A percentile compares a stretch with the other conserved stretches of the same genome.
phyloP scores from a whole-genome alignment of 1,284 basidiomycete species.

The Trichosporon sp. region DNA sequence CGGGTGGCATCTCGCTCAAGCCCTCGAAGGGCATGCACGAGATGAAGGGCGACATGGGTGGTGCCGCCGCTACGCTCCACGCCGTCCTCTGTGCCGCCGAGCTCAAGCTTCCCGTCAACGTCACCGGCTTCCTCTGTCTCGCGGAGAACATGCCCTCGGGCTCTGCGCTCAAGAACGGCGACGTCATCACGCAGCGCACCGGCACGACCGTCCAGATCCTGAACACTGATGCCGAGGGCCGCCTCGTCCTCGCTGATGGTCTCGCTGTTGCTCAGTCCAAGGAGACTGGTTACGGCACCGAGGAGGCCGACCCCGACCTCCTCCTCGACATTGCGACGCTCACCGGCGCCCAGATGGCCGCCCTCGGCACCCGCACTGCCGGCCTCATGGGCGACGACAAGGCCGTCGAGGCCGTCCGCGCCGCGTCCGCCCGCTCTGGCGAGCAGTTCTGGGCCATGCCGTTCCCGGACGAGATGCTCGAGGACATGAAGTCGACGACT shows the following conservation, averaged over 20 bases:
- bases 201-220: conserved; percentile 20
- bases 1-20: conserved; percentile 21
- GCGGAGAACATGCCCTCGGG: conserved; percentile 24
- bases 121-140: conserved; percentile 20
- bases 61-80: conserved; percentile 18
- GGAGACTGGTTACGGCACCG: conserved; percentile 21
- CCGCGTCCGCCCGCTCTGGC: conserved; percentile 7
- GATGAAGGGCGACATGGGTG: conserved; percentile 26
- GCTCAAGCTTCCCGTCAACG: conserved; percentile 13
- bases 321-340: conserved; percentile 19
- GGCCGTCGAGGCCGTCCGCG: conserved; percentile 15
- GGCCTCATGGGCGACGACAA: conserved; percentile 22
- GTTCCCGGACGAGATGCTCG: conserved; percentile 20
- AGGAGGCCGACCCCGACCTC: conserved; percentile 20
- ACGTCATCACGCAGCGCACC: conserved; percentile 19
- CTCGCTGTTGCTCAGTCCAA: conserved; percentile 15
- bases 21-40: conserved; percentile 18
- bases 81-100: conserved; percentile 19
- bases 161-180: conserved; percentile 17
- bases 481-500: conserved; percentile 16
- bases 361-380: conserved; percentile 20
- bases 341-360: conserved; percentile 19
- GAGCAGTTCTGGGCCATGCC: conserved; percentile 24
- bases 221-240: conserved; percentile 24
- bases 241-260: conserved; percentile 22